Evolutionary conservation across 202 grass and related monocot species (phyloP).

Genomic region (Panicum hallii): DNA sequence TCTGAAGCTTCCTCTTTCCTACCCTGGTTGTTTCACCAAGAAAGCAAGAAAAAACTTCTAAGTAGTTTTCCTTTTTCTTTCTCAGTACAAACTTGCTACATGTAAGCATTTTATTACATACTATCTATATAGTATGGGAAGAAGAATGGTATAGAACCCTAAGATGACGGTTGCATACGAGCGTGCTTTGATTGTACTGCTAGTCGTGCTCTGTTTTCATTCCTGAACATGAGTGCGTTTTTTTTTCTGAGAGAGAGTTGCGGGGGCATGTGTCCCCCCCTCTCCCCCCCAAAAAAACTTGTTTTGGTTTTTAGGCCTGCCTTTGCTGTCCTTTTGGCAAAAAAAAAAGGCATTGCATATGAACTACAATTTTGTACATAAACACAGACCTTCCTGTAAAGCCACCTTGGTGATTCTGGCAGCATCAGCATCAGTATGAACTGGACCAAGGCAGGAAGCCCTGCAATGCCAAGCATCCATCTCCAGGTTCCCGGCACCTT

Average conservation of each 20-base stretch:
- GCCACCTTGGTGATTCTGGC: constrained; percentile 95
- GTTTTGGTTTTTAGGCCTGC: no score
- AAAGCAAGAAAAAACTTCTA: background rate
- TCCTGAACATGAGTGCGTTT: no score
- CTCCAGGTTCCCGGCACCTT: constrained; percentile 95
- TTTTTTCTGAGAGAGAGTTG: no score
- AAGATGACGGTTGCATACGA: no score
- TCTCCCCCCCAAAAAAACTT: no score
- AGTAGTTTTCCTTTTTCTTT: background rate
- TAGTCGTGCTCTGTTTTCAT: no score
- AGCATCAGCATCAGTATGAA: constrained; percentile 86
- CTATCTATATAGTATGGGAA: no score
- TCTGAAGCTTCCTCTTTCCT: constrained; percentile 80
- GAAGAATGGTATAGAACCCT: no score
- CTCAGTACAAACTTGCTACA: background rate
- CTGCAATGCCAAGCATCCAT: constrained; percentile 98
- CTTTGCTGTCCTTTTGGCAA: no score
- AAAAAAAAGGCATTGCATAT: background rate
- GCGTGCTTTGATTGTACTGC: no score
- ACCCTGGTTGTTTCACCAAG: constrained; percentile 52
- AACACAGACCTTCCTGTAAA: constrained; percentile 80
- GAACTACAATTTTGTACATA: background rate
- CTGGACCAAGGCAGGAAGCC: constrained; percentile 85
- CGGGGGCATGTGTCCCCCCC: no score
- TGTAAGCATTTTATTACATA: no score